A percentile compares a stretch with the other conserved stretches of the same genome.
phyloP scores from a whole-genome alignment of 2,329 filamentous ascomycete species.

The Mycogone perniciosa region DNA sequence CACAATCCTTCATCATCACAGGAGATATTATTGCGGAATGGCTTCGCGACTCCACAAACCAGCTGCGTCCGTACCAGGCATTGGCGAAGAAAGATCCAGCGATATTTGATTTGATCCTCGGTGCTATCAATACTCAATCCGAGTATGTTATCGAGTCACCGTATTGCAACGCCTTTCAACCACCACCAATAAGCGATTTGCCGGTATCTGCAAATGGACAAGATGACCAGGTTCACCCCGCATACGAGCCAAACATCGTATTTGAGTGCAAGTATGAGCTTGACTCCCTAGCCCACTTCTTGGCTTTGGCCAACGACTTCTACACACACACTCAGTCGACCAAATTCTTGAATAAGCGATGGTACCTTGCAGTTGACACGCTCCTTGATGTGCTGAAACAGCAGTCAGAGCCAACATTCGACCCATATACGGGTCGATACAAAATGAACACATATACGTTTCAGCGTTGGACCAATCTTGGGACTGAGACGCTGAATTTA shows the following conservation, averaged over 20 bases:
- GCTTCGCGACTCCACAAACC: slow-evolving; percentile 89
- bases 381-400: slow-evolving; percentile 67
- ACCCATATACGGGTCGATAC: slow-evolving; percentile 57
- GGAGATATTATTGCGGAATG: slow-evolving; percentile 91
- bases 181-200: slow-evolving; percentile 76
- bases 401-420: slow-evolving; percentile 77
- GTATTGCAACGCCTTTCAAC: slow-evolving; percentile 98
- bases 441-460: slow-evolving; percentile 79
- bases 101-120: slow-evolving; percentile 74
- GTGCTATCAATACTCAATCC: slow-evolving; percentile 91
- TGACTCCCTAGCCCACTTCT: slow-evolving; percentile 88
- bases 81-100: slow-evolving; percentile 74
- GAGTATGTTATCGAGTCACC: slow-evolving; percentile 92
- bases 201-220: slow-evolving; percentile 69
- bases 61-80: slow-evolving; percentile 81
- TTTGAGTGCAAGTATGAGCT: slow-evolving; percentile 99
- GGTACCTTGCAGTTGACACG: slow-evolving; percentile 70
- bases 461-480: slow-evolving; percentile 68
- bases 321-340: slow-evolving; percentile 70
- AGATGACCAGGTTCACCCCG: slow-evolving; percentile 76
- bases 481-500: slow-evolving; percentile 85
- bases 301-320: slow-evolving; percentile 81
- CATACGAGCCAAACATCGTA: slow-evolving; percentile 75
- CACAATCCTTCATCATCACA: slow-evolving; percentile 89
- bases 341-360: slow-evolving; percentile 71